Conservation (phyloP, 2,329 filamentous ascomycete species). For the Microsporum audouinii region DNA sequence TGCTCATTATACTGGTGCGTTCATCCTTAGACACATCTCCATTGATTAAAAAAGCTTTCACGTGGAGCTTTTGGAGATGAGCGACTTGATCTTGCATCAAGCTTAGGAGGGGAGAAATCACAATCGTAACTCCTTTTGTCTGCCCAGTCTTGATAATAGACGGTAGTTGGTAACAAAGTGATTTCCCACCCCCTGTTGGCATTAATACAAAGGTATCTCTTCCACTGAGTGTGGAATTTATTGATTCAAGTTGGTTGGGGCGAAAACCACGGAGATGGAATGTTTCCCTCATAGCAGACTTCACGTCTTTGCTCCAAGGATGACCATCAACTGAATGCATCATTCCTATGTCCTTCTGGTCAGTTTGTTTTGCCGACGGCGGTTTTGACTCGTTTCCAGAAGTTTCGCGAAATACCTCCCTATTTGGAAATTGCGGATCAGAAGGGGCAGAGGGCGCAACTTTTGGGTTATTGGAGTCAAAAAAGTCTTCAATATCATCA, state of each 20-base stretch:
- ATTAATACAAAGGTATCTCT: constrained; percentile 92
- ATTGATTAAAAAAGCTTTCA: constrained; percentile 73
- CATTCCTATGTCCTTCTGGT: constrained; percentile 3
- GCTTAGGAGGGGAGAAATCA: constrained; percentile 88
- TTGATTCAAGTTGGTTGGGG: constrained; percentile 84
- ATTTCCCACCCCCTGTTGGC: constrained; percentile 96
- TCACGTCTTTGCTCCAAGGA: constrained; percentile 79
- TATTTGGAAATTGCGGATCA: constrained; percentile 13
- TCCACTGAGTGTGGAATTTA: constrained; percentile 80
- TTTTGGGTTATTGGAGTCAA: constrained; percentile 3
- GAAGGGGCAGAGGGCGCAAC: constrained; percentile 9
- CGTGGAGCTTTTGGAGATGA: constrained; percentile 61
- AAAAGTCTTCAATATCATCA: constrained; percentile 19
- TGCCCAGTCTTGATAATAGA: constrained; percentile 70
- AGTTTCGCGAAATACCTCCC: constrained; percentile 33
- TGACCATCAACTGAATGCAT: constrained; percentile 25
- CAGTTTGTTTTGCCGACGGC: constrained; percentile 22
- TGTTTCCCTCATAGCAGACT: constrained; percentile 62
- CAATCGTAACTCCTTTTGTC: constrained; percentile 77
- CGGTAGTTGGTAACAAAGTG: constrained; percentile 89
- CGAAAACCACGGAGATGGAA: constrained; percentile 83
- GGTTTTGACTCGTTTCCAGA: constrained; percentile 28
- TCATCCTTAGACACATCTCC: constrained; percentile 56
- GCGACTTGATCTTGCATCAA: constrained; percentile 95
- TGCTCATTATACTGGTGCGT: constrained; percentile 54